A percentile compares a stretch with the other conserved stretches of the same genome.
Conservation (phyloP, 1,284 basidiomycete genomes). For the Pyrrhoderma lamaoense region DNA sequence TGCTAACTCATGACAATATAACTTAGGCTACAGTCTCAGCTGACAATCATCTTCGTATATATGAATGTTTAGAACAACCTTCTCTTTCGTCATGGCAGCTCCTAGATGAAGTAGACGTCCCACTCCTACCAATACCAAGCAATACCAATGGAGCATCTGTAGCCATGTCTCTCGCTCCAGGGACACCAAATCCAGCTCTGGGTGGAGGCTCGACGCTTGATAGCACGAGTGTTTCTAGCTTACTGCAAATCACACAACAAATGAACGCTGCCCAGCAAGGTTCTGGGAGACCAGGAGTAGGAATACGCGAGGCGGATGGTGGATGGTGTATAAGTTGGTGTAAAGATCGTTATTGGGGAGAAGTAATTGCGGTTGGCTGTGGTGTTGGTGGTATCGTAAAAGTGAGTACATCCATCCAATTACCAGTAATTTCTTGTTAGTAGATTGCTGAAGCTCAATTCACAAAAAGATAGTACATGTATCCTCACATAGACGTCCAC, state of each 20-base stretch:
- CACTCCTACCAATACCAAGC: constrained; percentile 35
- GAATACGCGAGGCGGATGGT: constrained; percentile 73
- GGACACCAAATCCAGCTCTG: constrained; percentile 60
- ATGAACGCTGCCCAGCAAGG: constrained; percentile 33
- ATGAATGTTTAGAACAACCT: constrained; percentile 84
- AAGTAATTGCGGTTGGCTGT: constrained; percentile 69
- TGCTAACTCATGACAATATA: background rate
- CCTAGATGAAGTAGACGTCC: constrained; percentile 72
- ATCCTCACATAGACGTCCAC: constrained; percentile 29
- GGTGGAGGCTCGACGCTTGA: constrained; percentile 38
- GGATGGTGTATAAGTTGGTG: constrained; percentile 94
- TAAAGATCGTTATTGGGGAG: constrained; percentile 90
- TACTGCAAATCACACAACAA: constrained; percentile 34
- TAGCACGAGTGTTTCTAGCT: constrained; percentile 48
- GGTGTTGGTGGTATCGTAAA: constrained; percentile 71
- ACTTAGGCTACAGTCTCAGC: constrained; percentile 76
- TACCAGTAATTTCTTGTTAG: constrained; percentile 1
- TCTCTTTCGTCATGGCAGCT: constrained; percentile 76
- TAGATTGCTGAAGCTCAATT: background rate
- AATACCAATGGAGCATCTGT: constrained; percentile 37
- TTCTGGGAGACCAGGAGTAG: constrained; percentile 44
- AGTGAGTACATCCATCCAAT: constrained; percentile 34
- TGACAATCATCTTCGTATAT: constrained; percentile 80
- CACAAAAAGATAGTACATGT: constrained; percentile 36
- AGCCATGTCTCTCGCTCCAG: constrained; percentile 45